Conservation (phyloP, 306 rosid genomes). For the Begonia masoniana region DNA sequence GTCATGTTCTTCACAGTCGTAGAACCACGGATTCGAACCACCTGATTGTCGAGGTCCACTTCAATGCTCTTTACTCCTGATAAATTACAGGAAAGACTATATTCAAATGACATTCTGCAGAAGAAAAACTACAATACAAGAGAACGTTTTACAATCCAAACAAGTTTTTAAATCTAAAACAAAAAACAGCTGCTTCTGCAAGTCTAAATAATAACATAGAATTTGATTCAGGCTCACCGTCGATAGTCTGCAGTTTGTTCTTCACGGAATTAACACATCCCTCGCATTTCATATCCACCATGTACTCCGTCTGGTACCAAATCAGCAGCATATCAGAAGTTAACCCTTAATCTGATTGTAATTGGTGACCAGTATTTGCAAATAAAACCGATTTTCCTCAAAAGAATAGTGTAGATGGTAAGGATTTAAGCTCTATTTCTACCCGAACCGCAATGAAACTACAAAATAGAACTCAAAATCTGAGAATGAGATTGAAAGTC, state of each 20-base stretch:
- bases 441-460: too few species aligned
- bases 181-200: neutral
- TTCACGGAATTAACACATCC: conserved; percentile 81
- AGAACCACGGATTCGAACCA: conserved; percentile 75
- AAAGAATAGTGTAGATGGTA: too few species aligned
- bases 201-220: too few species aligned
- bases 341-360: neutral
- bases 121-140: neutral
- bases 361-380: too few species aligned
- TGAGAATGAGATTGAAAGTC: too few species aligned
- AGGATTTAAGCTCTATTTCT: too few species aligned
- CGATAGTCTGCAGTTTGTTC: conserved; percentile 45
- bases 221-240: conserved; percentile 27
- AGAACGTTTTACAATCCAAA: too few species aligned
- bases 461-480: too few species aligned
- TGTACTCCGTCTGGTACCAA: conserved; percentile 63
- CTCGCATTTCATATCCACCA: conserved; percentile 94
- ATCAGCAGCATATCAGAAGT: conserved; percentile 9
- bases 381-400: too few species aligned
- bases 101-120: neutral
- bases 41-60: conserved; percentile 69
- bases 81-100: neutral
- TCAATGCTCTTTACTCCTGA: conserved; percentile 72
- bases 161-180: neutral
- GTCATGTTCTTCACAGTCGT: conserved; percentile 80